Evolutionary conservation across 345 rosid species (phyloP).

Genomic region (Eucalyptus tenuipes): DNA sequence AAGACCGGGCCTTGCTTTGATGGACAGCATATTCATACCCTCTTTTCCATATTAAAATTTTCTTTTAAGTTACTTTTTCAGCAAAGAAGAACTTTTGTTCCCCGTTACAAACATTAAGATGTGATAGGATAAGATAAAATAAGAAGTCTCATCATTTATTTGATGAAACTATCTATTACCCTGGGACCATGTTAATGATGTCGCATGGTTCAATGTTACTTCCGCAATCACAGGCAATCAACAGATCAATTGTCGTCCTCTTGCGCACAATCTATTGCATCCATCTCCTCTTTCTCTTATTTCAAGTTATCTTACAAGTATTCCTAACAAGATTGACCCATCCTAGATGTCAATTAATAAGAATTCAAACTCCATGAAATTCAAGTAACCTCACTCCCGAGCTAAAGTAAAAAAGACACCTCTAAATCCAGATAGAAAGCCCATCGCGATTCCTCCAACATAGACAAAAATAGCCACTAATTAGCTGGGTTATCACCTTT

Average conservation of each 20-base stretch:
- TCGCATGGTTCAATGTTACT: slow-evolving; percentile 79
- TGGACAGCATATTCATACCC: background rate
- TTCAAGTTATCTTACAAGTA: background rate
- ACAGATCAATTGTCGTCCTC: slow-evolving; percentile 73
- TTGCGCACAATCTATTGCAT: slow-evolving; percentile 61
- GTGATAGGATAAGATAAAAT: background rate
- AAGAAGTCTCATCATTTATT: background rate
- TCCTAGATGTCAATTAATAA: background rate
- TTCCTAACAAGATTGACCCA: background rate
- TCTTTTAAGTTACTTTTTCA: background rate
- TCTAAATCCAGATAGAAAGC: no score
- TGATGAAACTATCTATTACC: slow-evolving; percentile 16
- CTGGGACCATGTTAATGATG: slow-evolving; percentile 65
- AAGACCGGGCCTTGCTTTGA: background rate
- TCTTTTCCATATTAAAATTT: background rate
- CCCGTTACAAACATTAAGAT: accelerated
- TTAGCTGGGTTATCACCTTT: background rate
- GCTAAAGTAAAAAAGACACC: background rate
- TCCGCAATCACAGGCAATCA: slow-evolving; percentile 84
- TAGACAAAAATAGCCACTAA: background rate
- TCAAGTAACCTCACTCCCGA: background rate
- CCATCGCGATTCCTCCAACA: no score
- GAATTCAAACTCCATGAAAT: background rate
- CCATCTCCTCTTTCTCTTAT: slow-evolving; percentile 16
- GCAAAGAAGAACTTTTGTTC: background rate